A percentile compares a stretch with the other conserved stretches of the same genome.
phyloP scores from a whole-genome alignment of 2,329 filamentous ascomycete species.

The Hypoxylon sp. region DNA sequence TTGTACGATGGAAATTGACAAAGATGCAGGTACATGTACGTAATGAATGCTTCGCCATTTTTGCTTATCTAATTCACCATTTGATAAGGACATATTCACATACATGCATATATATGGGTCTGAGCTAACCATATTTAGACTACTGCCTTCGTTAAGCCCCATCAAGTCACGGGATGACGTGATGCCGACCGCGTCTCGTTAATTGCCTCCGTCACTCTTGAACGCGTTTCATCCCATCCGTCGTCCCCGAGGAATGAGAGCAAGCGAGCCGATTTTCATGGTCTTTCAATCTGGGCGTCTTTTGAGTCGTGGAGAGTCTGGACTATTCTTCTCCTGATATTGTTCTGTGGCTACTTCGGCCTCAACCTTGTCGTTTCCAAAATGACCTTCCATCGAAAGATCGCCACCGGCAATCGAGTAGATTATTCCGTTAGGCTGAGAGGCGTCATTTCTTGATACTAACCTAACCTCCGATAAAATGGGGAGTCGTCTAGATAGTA shows the following conservation, averaged over 20 bases:
- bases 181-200: slow-evolving; percentile 49
- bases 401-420: slow-evolving; percentile 39
- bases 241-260: slow-evolving; percentile 2
- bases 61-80: neutral
- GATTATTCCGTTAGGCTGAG: slow-evolving; percentile 17
- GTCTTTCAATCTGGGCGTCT: slow-evolving; percentile 1
- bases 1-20: slow-evolving; percentile 7
- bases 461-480: slow-evolving; percentile 57
- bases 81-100: neutral
- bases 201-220: slow-evolving; percentile 27
- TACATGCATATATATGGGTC: neutral
- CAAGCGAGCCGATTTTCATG: slow-evolving; percentile 6
- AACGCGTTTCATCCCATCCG: slow-evolving; percentile 24
- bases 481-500: slow-evolving; percentile 74
- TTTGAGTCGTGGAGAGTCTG: neutral
- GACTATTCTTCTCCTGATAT: neutral
- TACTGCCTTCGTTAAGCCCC: slow-evolving; percentile 13
- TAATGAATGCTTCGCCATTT: slow-evolving; percentile 10
- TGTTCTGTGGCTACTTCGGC: neutral
- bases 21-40: slow-evolving; percentile 12
- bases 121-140: slow-evolving; percentile 8
- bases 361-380: slow-evolving; percentile 27
- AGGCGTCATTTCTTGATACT: slow-evolving; percentile 7
- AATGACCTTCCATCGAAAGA: slow-evolving; percentile 43
- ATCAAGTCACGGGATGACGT: slow-evolving; percentile 60